These are phyloP conservation scores for Didymella pinodella DNA, from an alignment of 2,329 filamentous ascomycete genomes.

Conservation along the genomic window DNA sequence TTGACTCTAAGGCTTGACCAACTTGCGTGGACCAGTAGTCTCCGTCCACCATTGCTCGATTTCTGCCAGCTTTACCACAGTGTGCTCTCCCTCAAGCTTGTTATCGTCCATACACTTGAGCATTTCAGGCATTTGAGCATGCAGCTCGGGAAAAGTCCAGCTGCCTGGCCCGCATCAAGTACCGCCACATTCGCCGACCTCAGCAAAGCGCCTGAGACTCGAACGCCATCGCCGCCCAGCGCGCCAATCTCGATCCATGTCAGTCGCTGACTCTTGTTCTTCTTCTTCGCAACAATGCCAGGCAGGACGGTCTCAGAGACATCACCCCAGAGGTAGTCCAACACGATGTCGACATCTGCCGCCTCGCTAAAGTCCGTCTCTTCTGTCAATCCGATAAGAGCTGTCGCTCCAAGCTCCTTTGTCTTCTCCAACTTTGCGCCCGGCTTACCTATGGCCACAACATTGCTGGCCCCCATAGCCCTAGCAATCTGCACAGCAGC, in stretches of 20 bases:
- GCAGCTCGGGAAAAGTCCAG: slow-evolving; percentile 3
- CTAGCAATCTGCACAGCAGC: slow-evolving; percentile 60
- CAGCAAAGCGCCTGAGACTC: background rate
- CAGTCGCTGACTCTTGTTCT: slow-evolving; percentile 26
- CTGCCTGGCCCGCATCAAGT: slow-evolving; percentile 6
- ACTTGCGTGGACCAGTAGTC: slow-evolving; percentile 1
- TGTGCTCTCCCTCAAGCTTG: background rate
- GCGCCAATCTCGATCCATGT: slow-evolving; percentile 31
- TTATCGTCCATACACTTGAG: background rate
- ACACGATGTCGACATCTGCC: slow-evolving; percentile 61
- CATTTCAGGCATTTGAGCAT: slow-evolving; percentile 5
- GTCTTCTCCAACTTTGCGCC: slow-evolving; percentile 51
- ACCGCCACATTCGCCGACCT: slow-evolving; percentile 6
- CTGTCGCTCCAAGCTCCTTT: slow-evolving; percentile 56
- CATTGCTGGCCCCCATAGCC: slow-evolving; percentile 57
- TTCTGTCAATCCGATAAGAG: slow-evolving; percentile 58
- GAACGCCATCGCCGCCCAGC: slow-evolving; percentile 16
- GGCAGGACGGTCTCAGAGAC: slow-evolving; percentile 18
- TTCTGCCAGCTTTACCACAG: background rate
- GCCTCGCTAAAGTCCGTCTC: slow-evolving; percentile 59
- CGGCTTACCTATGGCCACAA: slow-evolving; percentile 63
- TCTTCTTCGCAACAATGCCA: slow-evolving; percentile 24
- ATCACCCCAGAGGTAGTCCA: slow-evolving; percentile 66
- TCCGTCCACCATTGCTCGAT: slow-evolving; percentile 6
- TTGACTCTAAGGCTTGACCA: background rate